phyloP scores from a whole-genome alignment of 495 filamentous ascomycete genomes.

The Neurospora sp. region DNA sequence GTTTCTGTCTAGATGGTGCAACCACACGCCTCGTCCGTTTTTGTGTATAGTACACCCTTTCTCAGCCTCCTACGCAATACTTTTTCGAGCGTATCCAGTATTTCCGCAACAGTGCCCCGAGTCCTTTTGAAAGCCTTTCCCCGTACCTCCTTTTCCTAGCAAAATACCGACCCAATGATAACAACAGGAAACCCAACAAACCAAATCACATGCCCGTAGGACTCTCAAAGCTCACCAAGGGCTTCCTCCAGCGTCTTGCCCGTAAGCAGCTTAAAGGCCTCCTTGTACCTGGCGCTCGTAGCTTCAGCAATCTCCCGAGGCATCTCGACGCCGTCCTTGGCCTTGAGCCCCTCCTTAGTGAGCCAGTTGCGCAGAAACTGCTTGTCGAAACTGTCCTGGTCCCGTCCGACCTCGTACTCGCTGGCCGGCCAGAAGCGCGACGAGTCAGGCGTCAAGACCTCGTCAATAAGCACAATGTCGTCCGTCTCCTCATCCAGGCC shows the following conservation, averaged over 20 bases:
- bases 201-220: background rate
- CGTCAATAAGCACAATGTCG: conserved; percentile 78
- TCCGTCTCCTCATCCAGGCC: conserved; percentile 64
- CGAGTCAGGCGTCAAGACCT: conserved; percentile 78
- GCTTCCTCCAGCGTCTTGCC: conserved; percentile 34
- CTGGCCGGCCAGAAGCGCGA: conserved; percentile 82
- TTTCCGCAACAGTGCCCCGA: background rate
- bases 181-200: background rate
- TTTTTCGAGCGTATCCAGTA: background rate
- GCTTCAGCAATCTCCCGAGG: conserved; percentile 52
- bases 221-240: conserved; percentile 10
- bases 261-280: conserved; percentile 32
- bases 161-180: background rate
- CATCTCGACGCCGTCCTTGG: conserved; percentile 55
- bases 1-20: background rate
- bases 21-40: background rate
- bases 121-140: background rate
- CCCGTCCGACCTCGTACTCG: conserved; percentile 58
- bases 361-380: conserved; percentile 87
- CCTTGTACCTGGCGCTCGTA: conserved; percentile 44
- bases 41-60: background rate
- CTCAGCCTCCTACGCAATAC: background rate
- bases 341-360: conserved; percentile 56
- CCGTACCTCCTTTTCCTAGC: background rate
- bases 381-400: conserved; percentile 83